Conservation (phyloP, 352 stramenopile species). For the Pythium aquatile region DNA sequence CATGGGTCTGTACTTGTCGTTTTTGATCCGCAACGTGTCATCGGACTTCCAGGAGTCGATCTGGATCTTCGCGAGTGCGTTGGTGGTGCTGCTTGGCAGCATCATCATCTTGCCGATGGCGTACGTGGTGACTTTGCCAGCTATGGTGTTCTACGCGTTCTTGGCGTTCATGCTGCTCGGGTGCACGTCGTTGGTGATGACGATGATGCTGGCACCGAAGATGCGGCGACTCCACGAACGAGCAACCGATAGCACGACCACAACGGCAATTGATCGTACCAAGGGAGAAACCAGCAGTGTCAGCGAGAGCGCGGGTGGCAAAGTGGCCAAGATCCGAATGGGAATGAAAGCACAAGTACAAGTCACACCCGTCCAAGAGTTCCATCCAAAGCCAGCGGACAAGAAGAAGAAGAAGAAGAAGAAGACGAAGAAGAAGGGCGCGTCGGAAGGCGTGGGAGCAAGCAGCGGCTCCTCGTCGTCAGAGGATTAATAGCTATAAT, state of each 20-base stretch:
- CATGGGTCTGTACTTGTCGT: constrained; percentile 25
- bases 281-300: neutral
- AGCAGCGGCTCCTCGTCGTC: neutral
- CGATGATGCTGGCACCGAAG: constrained; percentile 29
- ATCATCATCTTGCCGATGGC: constrained; percentile 30
- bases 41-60: constrained; percentile 43
- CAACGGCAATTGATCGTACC: neutral
- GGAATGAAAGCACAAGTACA: constrained; percentile 21
- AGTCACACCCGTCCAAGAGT: constrained; percentile 22
- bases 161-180: constrained; percentile 17
- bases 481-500: neutral
- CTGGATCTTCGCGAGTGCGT: constrained; percentile 32
- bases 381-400: constrained; percentile 1
- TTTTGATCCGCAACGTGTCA: constrained; percentile 32
- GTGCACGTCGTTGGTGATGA: constrained; percentile 24
- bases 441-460: too few species aligned
- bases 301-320: constrained; percentile 8
- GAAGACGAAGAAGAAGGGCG: neutral
- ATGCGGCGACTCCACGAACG: constrained; percentile 20
- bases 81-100: constrained; percentile 28
- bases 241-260: neutral
- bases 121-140: constrained; percentile 32
- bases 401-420: constrained; percentile 4
- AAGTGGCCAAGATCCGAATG: constrained; percentile 21
- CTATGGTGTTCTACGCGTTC: constrained; percentile 25